A percentile compares a stretch with the other conserved stretches of the same genome.
Conservation (phyloP, 2,329 filamentous ascomycete species). For the Apiospora malaysiana region DNA sequence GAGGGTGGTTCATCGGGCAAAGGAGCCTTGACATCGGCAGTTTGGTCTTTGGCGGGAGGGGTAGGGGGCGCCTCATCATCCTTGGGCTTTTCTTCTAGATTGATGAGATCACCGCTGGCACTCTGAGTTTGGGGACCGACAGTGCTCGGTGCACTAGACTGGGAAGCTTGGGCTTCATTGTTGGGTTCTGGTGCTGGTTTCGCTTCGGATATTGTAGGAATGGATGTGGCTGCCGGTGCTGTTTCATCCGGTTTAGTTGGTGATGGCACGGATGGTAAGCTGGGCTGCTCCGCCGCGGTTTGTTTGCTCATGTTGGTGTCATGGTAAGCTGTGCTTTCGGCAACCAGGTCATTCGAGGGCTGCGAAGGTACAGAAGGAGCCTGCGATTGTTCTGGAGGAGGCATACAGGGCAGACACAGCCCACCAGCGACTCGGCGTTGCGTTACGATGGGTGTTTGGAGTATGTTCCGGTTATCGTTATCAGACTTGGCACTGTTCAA, state of each 20-base stretch:
- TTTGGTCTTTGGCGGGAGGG: slow-evolving; percentile 14
- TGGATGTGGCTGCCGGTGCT: slow-evolving; percentile 4
- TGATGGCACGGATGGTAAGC: slow-evolving; percentile 18
- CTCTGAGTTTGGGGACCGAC: not conserved
- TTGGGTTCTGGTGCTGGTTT: not conserved
- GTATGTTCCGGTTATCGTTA: slow-evolving; percentile 21
- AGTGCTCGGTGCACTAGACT: not conserved
- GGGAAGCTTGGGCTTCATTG: not conserved
- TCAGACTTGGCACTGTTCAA: slow-evolving; percentile 12
- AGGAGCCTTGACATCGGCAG: not conserved
- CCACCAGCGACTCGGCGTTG: slow-evolving; percentile 24
- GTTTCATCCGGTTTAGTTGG: slow-evolving; percentile 17
- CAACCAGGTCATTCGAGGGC: not conserved
- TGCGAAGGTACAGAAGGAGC: not conserved
- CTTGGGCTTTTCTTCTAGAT: not conserved
- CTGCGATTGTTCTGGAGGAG: slow-evolving; percentile 23
- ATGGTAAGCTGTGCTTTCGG: slow-evolving; percentile 21
- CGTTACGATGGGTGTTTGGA: slow-evolving; percentile 24
- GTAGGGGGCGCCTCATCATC: not conserved
- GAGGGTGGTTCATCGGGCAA: not conserved
- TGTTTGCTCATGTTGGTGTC: slow-evolving; percentile 25
- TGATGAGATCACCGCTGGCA: not conserved
- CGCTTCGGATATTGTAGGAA: not conserved
- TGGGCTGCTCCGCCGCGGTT: slow-evolving; percentile 24
- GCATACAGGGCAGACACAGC: slow-evolving; percentile 26